Evolutionary conservation across 2,329 filamentous ascomycete genomes (phyloP).

Genomic region (Gremmenia infestans): DNA sequence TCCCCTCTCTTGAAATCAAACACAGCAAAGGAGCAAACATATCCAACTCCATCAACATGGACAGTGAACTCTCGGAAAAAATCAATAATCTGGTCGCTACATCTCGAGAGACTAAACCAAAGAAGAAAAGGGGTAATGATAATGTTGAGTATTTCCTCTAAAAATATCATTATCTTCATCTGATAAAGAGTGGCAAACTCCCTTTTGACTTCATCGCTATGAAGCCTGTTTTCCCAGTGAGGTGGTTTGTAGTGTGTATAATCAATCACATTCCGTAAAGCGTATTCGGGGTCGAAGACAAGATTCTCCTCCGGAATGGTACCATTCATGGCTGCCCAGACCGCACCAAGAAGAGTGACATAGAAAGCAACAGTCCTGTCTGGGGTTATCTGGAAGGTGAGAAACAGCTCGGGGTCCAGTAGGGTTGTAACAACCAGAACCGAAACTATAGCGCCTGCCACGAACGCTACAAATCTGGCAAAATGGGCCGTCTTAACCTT

Average conservation of each 20-base stretch:
- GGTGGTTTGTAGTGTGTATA: conserved; percentile 89
- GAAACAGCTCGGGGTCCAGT: conserved; percentile 85
- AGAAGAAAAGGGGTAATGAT: conserved; percentile 87
- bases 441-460: conserved; percentile 79
- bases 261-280: conserved; percentile 81
- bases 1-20: conserved; percentile 91
- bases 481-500: conserved; percentile 89
- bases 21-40: conserved; percentile 94
- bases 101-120: conserved; percentile 78
- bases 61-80: conserved; percentile 98
- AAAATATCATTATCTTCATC: conserved; percentile 83
- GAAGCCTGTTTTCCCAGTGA: conserved; percentile 84
- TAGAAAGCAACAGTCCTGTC: conserved; percentile 90
- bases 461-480: conserved; percentile 78
- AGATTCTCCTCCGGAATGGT: conserved; percentile 81
- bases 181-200: conserved; percentile 92
- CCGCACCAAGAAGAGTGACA: conserved; percentile 71
- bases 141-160: conserved; percentile 89
- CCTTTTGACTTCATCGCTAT: conserved; percentile 85
- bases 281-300: conserved; percentile 89
- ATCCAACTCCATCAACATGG: conserved; percentile 91
- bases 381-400: conserved; percentile 85
- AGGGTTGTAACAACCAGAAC: conserved; percentile 80
- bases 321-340: conserved; percentile 80
- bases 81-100: conserved; percentile 89